Evolutionary conservation across 2,329 filamentous ascomycete genomes (phyloP), one percentile per base, ranked within the genome.

Genomic region (Xylaria sp.): DNA sequence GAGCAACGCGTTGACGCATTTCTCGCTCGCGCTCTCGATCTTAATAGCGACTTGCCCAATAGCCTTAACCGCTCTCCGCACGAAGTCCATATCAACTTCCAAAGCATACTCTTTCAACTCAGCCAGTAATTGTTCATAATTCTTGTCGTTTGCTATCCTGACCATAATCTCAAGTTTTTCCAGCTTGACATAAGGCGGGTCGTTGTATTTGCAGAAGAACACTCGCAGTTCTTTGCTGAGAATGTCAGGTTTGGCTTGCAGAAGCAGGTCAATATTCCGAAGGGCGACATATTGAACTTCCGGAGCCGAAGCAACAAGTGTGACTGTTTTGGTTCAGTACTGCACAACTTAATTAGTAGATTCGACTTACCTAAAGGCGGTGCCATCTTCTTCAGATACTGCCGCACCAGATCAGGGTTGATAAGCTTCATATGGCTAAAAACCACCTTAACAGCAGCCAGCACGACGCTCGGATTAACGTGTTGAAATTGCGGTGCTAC

Each of bases 151-250:
- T 70, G 95, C 94, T 90, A 99, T 98, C 80, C 96, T 91, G 57
- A 99, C 95, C 96, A 99, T 98, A 72, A 98, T 98, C 79, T 99
- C 96, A 59, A 99, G 88, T 79, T 99, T 99, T 79, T 97, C 92
- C 69, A 99, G 90, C 82, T 99, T 99, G 76, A 99, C 91, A 79
- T 99, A 99, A 25, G 94, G 94, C 1, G 96, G 95, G 75, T 99
- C 96, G 79, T 98, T 98, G 84, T 99, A 99, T 83, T 99, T 99
- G 91, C 96, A 99, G 84, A 99, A 99, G 84, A 99, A 99, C 9
- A 99, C 96, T 54, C 96, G 90, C 77, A 99, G 90, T 81, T 99
- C 96, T 81, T 98, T 98, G 86, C 93, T 97, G 10, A 99, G 86
- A 65, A 99, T 98, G 74, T 97, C 94, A 12, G 96, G 94, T 80